Evolutionary conservation across 1,284 basidiomycete genomes (phyloP).

Genomic region (Fomitopsis palustris): DNA sequence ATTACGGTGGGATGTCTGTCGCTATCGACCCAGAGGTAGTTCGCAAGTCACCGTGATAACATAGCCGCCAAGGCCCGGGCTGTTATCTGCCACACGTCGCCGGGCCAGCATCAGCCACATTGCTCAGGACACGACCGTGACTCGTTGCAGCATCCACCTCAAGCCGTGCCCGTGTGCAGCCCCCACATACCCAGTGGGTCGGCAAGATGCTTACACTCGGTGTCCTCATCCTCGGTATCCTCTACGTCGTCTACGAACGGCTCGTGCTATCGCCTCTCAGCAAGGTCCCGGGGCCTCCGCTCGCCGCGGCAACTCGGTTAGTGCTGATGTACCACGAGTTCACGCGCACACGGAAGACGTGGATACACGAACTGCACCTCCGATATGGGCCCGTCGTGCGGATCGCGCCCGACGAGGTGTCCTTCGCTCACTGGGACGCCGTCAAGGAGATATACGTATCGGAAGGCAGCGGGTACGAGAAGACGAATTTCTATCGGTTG

Average conservation of each 20-base stretch:
- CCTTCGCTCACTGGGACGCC: conserved; percentile 22
- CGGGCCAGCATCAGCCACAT: too few relatives aligned
- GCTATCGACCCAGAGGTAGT: too few relatives aligned
- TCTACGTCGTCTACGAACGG: conserved; percentile 15
- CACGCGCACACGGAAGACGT: conserved; percentile 10
- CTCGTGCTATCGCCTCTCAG: conserved; percentile 20
- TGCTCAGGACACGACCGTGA: too few relatives aligned
- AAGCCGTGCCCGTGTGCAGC: too few relatives aligned
- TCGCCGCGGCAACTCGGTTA: conserved; percentile 19
- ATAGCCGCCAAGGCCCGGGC: too few relatives aligned
- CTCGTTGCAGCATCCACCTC: too few relatives aligned
- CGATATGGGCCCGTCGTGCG: conserved; percentile 25
- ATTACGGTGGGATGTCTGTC: too few relatives aligned
- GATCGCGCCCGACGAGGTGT: conserved; percentile 26
- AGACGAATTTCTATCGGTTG: conserved; percentile 18
- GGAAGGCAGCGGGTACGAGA: conserved; percentile 24
- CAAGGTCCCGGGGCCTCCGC: conserved; percentile 19
- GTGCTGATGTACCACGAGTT: conserved; percentile 24
- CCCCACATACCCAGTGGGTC: too few relatives aligned
- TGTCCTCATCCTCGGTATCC: background rate
- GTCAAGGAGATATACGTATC: conserved; percentile 24
- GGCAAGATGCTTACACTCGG: conserved; percentile 2
- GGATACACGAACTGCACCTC: conserved; percentile 22
- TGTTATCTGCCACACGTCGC: too few relatives aligned
- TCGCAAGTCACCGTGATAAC: too few relatives aligned